Conservation (phyloP, 495 filamentous ascomycete genomes). For the Aspergillus mulundensis region DNA sequence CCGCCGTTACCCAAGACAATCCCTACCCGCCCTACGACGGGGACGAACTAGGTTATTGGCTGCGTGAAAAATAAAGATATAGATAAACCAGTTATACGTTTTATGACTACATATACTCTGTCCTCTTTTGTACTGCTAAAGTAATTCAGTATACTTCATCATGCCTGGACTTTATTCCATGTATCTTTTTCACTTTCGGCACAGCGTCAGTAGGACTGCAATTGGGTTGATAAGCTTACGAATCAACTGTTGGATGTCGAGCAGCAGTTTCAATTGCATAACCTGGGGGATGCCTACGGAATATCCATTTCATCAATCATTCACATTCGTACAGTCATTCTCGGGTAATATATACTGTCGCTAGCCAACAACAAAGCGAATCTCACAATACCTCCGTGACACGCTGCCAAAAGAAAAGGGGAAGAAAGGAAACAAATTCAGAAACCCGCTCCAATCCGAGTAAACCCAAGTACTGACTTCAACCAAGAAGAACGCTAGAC, state of each 20-base stretch:
- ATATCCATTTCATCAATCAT: slow-evolving; percentile 8
- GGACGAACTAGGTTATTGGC: slow-evolving; percentile 1
- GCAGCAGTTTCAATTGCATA: neutral
- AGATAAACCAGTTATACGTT: neutral
- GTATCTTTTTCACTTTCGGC: neutral
- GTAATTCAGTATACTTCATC: neutral
- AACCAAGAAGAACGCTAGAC: neutral
- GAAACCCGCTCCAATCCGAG: neutral
- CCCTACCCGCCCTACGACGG: slow-evolving; percentile 27
- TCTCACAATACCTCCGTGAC: slow-evolving; percentile 2
- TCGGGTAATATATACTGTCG: neutral
- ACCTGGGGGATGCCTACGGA: neutral
- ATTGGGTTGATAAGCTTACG: slow-evolving; percentile 1
- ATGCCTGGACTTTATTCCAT: neutral
- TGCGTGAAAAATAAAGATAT: neutral
- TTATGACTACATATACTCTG: neutral
- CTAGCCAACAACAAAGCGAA: neutral
- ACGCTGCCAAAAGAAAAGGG: slow-evolving; percentile 4
- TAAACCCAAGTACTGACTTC: neutral
- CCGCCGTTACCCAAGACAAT: slow-evolving; percentile 37
- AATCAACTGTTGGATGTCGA: neutral
- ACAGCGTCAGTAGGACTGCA: slow-evolving; percentile 10
- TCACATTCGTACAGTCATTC: slow-evolving; percentile 9
- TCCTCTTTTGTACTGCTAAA: neutral
- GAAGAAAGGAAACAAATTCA: neutral